These are phyloP conservation scores for Pseudopithomyces maydicus DNA, from an alignment of 2,329 filamentous ascomycete genomes.

Conservation along the genomic window DNA sequence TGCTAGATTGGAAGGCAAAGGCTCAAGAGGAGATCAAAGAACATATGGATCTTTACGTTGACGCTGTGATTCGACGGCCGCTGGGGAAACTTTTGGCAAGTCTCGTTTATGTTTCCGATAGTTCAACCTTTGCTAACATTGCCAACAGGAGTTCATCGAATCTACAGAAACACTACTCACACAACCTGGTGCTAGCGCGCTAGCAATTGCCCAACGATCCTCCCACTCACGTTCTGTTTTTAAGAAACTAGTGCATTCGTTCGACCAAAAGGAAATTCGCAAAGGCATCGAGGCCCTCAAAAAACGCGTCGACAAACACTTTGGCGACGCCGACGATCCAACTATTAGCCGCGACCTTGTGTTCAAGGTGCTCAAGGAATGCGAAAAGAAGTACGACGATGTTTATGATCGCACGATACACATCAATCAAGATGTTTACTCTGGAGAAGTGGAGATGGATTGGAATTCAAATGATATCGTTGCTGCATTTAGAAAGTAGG, in stretches of 20 bases:
- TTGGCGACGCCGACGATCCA: constrained; percentile 84
- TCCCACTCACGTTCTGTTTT: constrained; percentile 82
- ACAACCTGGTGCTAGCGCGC: constrained; percentile 54
- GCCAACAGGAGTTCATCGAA: constrained; percentile 75
- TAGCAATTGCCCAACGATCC: constrained; percentile 75
- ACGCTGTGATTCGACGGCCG: constrained; percentile 84
- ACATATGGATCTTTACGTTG: constrained; percentile 86
- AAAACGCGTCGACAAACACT: constrained; percentile 96
- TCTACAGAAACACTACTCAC: constrained; percentile 77
- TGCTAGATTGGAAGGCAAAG: constrained; percentile 81
- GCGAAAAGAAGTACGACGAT: constrained; percentile 61
- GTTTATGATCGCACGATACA: constrained; percentile 56
- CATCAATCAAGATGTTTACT: constrained; percentile 51
- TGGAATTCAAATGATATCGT: constrained; percentile 38
- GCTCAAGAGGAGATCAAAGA: constrained; percentile 80
- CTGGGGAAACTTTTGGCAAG: constrained; percentile 78
- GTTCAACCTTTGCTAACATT: constrained; percentile 13
- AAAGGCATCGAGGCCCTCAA: constrained; percentile 88
- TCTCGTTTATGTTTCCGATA: neutral
- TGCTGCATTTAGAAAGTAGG: constrained; percentile 36
- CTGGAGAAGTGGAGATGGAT: constrained; percentile 51
- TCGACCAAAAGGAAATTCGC: constrained; percentile 83
- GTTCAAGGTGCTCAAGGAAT: constrained; percentile 64
- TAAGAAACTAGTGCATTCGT: constrained; percentile 80
- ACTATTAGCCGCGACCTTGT: constrained; percentile 65